Evolutionary conservation across 148 eudicot genomes (phyloP).

Genomic region (Rhododendron griersonianum): DNA sequence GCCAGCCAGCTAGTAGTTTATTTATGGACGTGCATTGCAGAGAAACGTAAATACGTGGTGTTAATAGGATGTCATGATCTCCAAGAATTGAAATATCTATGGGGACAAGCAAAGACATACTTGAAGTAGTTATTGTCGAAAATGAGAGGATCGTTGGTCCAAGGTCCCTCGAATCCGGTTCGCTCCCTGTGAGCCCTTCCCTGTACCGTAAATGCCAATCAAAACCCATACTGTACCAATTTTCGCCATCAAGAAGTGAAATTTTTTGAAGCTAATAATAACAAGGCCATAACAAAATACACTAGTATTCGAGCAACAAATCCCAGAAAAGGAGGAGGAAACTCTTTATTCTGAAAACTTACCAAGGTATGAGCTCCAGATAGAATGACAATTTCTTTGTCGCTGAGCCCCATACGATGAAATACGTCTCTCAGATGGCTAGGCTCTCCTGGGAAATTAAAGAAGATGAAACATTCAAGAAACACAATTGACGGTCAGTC

Average conservation of each 20-base stretch:
- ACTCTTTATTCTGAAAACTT: neutral
- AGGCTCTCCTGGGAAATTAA: constrained; percentile 37
- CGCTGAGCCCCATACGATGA: constrained; percentile 79
- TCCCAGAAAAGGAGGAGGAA: neutral
- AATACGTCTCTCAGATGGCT: constrained; percentile 84
- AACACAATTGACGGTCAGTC: no score
- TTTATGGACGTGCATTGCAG: no score
- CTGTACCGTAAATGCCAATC: constrained; percentile 20
- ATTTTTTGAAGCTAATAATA: neutral
- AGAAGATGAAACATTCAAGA: neutral
- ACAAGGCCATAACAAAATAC: neutral
- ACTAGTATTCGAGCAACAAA: neutral
- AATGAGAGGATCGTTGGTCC: constrained; percentile 84
- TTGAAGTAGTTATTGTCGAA: constrained; percentile 83
- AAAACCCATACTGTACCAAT: neutral
- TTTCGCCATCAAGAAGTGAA: neutral
- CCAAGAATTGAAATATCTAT: no score
- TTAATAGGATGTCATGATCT: no score
- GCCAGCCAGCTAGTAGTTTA: no score
- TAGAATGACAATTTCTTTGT: constrained; percentile 78
- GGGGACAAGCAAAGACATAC: constrained; percentile 24
- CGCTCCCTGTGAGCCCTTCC: constrained; percentile 97
- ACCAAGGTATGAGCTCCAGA: constrained; percentile 97
- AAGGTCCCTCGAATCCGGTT: constrained; percentile 82
- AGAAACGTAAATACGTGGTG: no score